Conservation (phyloP, 2,329 filamentous ascomycete genomes). For the Fusarium odoratissimum region DNA sequence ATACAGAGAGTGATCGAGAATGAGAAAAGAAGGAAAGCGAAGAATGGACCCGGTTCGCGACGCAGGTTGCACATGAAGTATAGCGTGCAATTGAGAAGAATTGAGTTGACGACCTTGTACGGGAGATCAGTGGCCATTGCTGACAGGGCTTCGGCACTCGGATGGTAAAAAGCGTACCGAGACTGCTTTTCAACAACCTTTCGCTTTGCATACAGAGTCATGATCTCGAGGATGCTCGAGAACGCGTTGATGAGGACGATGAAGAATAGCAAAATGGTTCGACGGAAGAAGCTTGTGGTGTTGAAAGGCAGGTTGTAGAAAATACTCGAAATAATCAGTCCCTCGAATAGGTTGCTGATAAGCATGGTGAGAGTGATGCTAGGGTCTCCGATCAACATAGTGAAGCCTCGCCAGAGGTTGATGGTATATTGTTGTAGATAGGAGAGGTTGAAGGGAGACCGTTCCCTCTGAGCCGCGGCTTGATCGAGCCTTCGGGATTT, state of each 20-base stretch:
- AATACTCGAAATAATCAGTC: slow-evolving; percentile 28
- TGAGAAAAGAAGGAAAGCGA: slow-evolving; percentile 58
- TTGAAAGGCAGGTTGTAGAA: slow-evolving; percentile 28
- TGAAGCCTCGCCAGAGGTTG: slow-evolving; percentile 26
- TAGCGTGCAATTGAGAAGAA: slow-evolving; percentile 57
- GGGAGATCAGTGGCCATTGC: slow-evolving; percentile 35
- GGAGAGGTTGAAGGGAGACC: slow-evolving; percentile 33
- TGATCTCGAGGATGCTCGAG: slow-evolving; percentile 34
- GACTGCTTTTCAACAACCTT: slow-evolving; percentile 50
- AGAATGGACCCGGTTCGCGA: slow-evolving; percentile 64
- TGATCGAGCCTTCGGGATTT: slow-evolving; percentile 36
- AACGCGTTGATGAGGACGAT: slow-evolving; percentile 38
- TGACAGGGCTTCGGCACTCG: slow-evolving; percentile 39
- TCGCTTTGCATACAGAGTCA: slow-evolving; percentile 42
- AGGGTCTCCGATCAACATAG: slow-evolving; percentile 23
- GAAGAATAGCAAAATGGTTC: slow-evolving; percentile 29
- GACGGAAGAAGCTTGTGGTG: slow-evolving; percentile 25
- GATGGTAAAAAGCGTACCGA: slow-evolving; percentile 49
- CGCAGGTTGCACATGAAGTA: slow-evolving; percentile 76
- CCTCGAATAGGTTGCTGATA: slow-evolving; percentile 30
- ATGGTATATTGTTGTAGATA: slow-evolving; percentile 19
- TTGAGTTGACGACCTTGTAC: slow-evolving; percentile 30
- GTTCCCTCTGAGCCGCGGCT: slow-evolving; percentile 7
- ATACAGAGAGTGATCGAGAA: slow-evolving; percentile 69
- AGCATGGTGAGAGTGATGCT: slow-evolving; percentile 36